These are phyloP conservation scores for Aspergillus homomorphus DNA, from an alignment of 495 filamentous ascomycete species.

Conservation along the genomic window DNA sequence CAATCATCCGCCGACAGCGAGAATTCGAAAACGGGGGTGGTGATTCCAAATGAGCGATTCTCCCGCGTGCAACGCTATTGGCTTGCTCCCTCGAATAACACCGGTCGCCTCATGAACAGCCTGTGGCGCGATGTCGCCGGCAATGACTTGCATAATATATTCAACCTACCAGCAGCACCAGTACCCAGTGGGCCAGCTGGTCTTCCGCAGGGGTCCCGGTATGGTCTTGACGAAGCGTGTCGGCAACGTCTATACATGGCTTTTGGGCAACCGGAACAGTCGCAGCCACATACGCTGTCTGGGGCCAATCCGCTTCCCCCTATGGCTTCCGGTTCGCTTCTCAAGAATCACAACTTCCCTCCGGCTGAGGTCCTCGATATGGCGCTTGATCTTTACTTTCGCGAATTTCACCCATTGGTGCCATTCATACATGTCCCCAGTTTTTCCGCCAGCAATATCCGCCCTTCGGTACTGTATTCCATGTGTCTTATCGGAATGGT, in stretches of 20 bases:
- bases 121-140: slow-evolving; percentile 47
- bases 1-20: slow-evolving; percentile 28
- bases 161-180: slow-evolving; percentile 31
- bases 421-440: slow-evolving; percentile 52
- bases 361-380: slow-evolving; percentile 54
- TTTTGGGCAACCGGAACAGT: slow-evolving; percentile 26
- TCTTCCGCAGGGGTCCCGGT: slow-evolving; percentile 38
- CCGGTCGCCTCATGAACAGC: slow-evolving; percentile 46
- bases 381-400: slow-evolving; percentile 53
- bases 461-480: slow-evolving; percentile 39
- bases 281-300: slow-evolving; percentile 25
- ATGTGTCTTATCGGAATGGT: slow-evolving; percentile 55
- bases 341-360: slow-evolving; percentile 38
- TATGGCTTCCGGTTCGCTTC: slow-evolving; percentile 20
- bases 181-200: slow-evolving; percentile 21
- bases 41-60: slow-evolving; percentile 49
- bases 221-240: slow-evolving; percentile 50
- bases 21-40: slow-evolving; percentile 25
- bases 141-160: slow-evolving; percentile 44
- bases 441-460: slow-evolving; percentile 46
- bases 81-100: slow-evolving; percentile 42
- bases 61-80: slow-evolving; percentile 49
- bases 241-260: slow-evolving; percentile 40
- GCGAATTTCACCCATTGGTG: slow-evolving; percentile 49
- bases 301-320: slow-evolving; percentile 26